A percentile compares a stretch with the other conserved stretches of the same genome.
Evolutionary conservation across 768 basidiomycete species (phyloP).

Genomic region (Hygrophorus russula): DNA sequence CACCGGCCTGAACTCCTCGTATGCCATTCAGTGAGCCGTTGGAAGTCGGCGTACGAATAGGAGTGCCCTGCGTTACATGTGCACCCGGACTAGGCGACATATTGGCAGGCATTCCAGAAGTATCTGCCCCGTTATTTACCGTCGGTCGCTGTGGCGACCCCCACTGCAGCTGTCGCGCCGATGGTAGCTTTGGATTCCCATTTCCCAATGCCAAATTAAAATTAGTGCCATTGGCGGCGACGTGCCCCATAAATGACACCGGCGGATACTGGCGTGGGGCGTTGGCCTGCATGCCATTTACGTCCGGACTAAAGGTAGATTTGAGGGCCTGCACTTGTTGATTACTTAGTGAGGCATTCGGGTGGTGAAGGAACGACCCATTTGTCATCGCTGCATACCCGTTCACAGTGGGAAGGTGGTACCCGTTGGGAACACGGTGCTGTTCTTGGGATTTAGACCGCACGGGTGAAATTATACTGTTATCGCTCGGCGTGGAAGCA

Average conservation of each 20-base stretch:
- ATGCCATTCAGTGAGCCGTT: conserved; percentile 41
- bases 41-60: conserved; percentile 40
- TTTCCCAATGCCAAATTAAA: conserved; percentile 27
- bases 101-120: conserved; percentile 15
- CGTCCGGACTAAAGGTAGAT: conserved; percentile 36
- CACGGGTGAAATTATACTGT: conserved; percentile 22
- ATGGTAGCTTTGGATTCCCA: conserved; percentile 30
- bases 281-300: conserved; percentile 23
- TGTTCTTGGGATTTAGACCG: conserved; percentile 40
- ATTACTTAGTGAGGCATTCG: conserved; percentile 28
- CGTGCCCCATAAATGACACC: conserved; percentile 25
- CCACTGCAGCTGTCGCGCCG: conserved; percentile 30
- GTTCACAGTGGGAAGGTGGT: conserved; percentile 32
- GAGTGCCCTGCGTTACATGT: conserved; percentile 26
- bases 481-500: conserved; percentile 14
- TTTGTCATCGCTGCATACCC: conserved; percentile 26
- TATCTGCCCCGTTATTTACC: conserved; percentile 19
- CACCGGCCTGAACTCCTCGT: conserved; percentile 23
- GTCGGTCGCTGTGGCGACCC: conserved; percentile 19
- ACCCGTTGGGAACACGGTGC: conserved; percentile 33
- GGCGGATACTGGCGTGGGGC: conserved; percentile 20
- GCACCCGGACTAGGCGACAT: conserved; percentile 26
- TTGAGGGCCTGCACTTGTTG: conserved; percentile 57
- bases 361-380: conserved; percentile 20
- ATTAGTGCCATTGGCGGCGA: conserved; percentile 17